Base-by-base conservation (phyloP, 192 early-diverging fungal genomes). In the Backusella tarrabulga region DNA sequence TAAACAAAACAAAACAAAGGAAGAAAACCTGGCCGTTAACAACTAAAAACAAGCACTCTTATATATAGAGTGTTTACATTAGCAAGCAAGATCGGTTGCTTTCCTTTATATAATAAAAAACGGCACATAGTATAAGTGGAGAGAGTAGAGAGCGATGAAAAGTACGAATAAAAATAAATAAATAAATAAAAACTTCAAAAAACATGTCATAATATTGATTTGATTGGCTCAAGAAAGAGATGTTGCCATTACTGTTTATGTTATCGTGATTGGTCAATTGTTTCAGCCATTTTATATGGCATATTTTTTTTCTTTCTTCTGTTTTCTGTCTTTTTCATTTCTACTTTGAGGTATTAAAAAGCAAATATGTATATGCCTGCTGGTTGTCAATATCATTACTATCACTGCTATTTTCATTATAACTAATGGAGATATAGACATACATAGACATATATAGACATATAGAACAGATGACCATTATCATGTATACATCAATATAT, bases 101-200 rank as follows among this genome's bases (percentile, higher is more conserved):
- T 92, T 83, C 92, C 92, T 81, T 94, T 94, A 88, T 92, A 94
- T 15, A 93, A 77, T 15, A 93, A 82, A 78, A 93, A 89, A 34
- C 92, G 88, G 79, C 91, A 93, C 91, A 93, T 92, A 34, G 73
- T 67, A 63, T 35, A 76, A 42, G 15, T 29, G 26, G 19, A 52
- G 34, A 21, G 63, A 7, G 69, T 29, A 69, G 68, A 66, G 29
- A 26, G 9, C 2, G 52, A 63, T 14, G n/a, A 29, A 63, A 29
- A 29, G 5, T 32, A 32, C 32, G 32, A 32, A 32, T 3, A 63
- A 60, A 12, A 12, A n/a, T 21, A 56, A 29, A 60, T 32, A 54
- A 63, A 29, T 29, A 63, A 63, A 63, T 29, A 63, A 29, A 63
- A 26, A 12, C 56, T 63, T 63, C 12, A 26, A 29, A 63, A 32